These are phyloP conservation scores for Gliomastix tumulicola DNA, from an alignment of 2,329 filamentous ascomycete genomes.

Conservation along the genomic window DNA sequence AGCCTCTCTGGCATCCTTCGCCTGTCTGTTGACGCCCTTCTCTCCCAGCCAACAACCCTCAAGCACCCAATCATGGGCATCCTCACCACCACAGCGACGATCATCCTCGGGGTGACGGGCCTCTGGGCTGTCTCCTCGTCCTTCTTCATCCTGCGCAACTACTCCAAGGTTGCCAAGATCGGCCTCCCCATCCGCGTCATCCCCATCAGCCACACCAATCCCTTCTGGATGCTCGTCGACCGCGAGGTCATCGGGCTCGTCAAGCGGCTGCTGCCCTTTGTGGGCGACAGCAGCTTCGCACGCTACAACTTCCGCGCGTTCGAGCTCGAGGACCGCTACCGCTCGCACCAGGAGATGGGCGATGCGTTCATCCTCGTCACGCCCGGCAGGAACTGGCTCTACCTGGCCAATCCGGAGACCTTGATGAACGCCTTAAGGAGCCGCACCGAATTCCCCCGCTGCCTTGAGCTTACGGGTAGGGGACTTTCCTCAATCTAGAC, in stretches of 20 bases:
- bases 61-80: too few species aligned
- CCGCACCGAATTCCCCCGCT: constrained; percentile 3
- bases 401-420: constrained; percentile 5
- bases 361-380: constrained; percentile 9
- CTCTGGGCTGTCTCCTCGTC: not conserved
- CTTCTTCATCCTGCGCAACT: constrained; percentile 2
- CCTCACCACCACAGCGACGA: not conserved
- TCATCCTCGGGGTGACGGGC: not conserved
- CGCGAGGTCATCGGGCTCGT: constrained; percentile 11
- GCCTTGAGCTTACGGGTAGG: constrained; percentile 1
- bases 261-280: constrained; percentile 10
- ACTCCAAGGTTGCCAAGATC: constrained; percentile 13
- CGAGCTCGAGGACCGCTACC: constrained; percentile 14
- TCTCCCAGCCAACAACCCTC: too few species aligned
- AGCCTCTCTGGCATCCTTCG: too few species aligned
- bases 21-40: too few species aligned
- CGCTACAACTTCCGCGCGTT: constrained; percentile 20
- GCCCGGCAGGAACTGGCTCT: constrained; percentile 4
- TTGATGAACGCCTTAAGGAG: constrained; percentile 1
- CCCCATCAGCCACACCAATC: constrained; percentile 19
- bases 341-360: constrained; percentile 16
- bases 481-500: not conserved
- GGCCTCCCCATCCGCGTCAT: constrained; percentile 22
- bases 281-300: constrained; percentile 19
- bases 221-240: constrained; percentile 20